A percentile compares a stretch with the other conserved stretches of the same genome.
Evolutionary conservation across 805 yeast species (phyloP).

Genomic region (Starmerella vaccinii): DNA sequence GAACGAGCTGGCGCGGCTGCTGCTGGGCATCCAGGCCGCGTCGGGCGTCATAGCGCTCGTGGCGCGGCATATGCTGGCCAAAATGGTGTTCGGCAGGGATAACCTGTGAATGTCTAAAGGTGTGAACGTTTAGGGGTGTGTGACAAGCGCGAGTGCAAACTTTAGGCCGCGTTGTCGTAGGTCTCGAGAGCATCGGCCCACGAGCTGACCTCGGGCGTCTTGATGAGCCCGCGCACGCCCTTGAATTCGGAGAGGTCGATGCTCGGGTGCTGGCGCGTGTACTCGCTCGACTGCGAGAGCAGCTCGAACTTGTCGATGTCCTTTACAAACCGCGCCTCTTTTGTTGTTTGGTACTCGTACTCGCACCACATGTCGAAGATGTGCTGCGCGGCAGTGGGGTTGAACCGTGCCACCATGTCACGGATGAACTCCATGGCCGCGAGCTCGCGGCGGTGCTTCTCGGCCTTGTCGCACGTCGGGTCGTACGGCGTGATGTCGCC

Average conservation of each 20-base stretch:
- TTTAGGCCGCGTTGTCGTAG: conserved; percentile 6
- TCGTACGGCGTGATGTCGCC: conserved; percentile 91
- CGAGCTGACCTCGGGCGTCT: conserved; percentile 56
- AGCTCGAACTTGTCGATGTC: conserved; percentile 89
- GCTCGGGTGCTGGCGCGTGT: conserved; percentile 53
- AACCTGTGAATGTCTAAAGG: conserved; percentile 40
- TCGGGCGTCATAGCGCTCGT: conserved; percentile 58
- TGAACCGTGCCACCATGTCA: conserved; percentile 54
- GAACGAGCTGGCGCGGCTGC: conserved; percentile 53
- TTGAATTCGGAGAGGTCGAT: conserved; percentile 62
- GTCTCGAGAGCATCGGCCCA: conserved; percentile 47
- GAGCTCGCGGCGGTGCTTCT: conserved; percentile 74
- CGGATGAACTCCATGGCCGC: conserved; percentile 60
- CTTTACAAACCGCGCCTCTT: conserved; percentile 83
- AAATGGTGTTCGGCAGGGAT: conserved; percentile 80
- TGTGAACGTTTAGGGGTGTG: too few relatives aligned
- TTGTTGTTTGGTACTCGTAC: conserved; percentile 71
- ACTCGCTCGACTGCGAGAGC: conserved; percentile 45
- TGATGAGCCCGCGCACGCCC: conserved; percentile 49
- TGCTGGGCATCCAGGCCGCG: conserved; percentile 52
- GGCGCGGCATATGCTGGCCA: conserved; percentile 75
- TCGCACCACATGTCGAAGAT: conserved; percentile 70
- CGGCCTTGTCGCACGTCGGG: conserved; percentile 51
- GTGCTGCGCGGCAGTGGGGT: conserved; percentile 50
- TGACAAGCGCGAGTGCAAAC: background rate